Conservation (phyloP, 768 basidiomycete species). For the Lactarius sanguifluus region DNA sequence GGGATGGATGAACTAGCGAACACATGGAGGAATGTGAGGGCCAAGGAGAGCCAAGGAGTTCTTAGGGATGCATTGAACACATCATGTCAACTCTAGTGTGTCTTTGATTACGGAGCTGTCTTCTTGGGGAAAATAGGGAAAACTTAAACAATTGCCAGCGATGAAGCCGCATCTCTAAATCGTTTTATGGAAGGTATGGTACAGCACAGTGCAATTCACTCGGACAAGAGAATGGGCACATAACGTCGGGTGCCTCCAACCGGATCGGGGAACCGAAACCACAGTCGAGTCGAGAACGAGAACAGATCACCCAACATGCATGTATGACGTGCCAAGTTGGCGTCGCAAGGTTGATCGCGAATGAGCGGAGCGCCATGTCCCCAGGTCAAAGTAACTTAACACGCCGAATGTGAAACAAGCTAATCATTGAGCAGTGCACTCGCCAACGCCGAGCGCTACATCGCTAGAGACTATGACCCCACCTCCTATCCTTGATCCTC, state of each 20-base stretch:
- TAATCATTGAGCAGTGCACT: neutral
- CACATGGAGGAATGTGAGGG: neutral
- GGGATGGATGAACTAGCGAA: neutral
- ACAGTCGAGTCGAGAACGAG: neutral
- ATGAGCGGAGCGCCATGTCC: neutral
- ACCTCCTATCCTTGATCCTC: conserved; percentile 53
- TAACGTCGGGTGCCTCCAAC: neutral
- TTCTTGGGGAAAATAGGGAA: no score
- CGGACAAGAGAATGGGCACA: neutral
- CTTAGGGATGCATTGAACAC: neutral
- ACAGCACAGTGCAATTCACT: neutral
- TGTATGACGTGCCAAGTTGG: neutral
- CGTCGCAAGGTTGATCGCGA: neutral
- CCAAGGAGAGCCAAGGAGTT: neutral
- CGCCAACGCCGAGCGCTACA: conserved; percentile 1
- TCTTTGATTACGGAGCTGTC: neutral
- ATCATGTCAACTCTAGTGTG: neutral
- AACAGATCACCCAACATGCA: neutral
- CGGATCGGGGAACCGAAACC: neutral
- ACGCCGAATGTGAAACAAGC: neutral
- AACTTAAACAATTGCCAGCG: neutral
- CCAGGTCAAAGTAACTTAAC: neutral
- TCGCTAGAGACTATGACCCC: neutral
- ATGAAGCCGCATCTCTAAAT: neutral
- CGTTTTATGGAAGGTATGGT: neutral